Conservation (phyloP, 352 stramenopile species). For the Globisporangium cederbergense region DNA sequence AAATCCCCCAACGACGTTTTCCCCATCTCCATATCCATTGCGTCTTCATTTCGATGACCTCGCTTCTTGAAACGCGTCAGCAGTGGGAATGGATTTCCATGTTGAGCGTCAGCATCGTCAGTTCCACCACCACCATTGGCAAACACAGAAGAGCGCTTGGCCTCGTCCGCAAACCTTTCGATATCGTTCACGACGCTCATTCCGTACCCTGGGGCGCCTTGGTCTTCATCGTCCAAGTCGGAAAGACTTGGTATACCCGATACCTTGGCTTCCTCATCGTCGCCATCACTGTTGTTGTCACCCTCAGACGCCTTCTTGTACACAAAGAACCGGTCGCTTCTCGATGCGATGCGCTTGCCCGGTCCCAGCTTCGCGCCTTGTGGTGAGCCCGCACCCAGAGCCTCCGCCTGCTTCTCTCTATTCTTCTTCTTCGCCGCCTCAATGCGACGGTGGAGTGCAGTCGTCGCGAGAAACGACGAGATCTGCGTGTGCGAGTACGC, state of each 20-base stretch:
- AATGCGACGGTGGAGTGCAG: slow-evolving; percentile 85
- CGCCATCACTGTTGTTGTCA: slow-evolving; percentile 5
- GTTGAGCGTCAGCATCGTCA: slow-evolving; percentile 13
- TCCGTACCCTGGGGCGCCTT: background rate
- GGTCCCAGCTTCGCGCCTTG: slow-evolving; percentile 19
- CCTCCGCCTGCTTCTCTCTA: slow-evolving; percentile 27
- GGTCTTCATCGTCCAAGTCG: background rate
- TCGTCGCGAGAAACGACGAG: slow-evolving; percentile 92
- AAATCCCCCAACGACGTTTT: slow-evolving; percentile 35
- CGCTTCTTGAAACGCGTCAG: slow-evolving; percentile 11
- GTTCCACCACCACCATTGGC: background rate
- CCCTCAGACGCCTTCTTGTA: slow-evolving; percentile 43
- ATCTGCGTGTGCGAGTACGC: slow-evolving; percentile 96
- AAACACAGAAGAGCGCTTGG: background rate
- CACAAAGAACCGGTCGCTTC: slow-evolving; percentile 69
- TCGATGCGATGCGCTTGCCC: slow-evolving; percentile 80
- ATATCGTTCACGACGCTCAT: slow-evolving; percentile 7
- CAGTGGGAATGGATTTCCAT: slow-evolving; percentile 2
- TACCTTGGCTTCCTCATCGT: slow-evolving; percentile 8
- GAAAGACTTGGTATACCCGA: background rate
- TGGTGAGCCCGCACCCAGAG: slow-evolving; percentile 20
- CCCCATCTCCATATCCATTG: slow-evolving; percentile 14
- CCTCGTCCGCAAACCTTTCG: slow-evolving; percentile 14
- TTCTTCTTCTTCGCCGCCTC: slow-evolving; percentile 57
- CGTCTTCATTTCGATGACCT: slow-evolving; percentile 16